Percentiles rank a stretch among this genome's conserved stretches.
Conservation (phyloP, 1,284 basidiomycete species). For the Leccinum griseonigrum region DNA sequence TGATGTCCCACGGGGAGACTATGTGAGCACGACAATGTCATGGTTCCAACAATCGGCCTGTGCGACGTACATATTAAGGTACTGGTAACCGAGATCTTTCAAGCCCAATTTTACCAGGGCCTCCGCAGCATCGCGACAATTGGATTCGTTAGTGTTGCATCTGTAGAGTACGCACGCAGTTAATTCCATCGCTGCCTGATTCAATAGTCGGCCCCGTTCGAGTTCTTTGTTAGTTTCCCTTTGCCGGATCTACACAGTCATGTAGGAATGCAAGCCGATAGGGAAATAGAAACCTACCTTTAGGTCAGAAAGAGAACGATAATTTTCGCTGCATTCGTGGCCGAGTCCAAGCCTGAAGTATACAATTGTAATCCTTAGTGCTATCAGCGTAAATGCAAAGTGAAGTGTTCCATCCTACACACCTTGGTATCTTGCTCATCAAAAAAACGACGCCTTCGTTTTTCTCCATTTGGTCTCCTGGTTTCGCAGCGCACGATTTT, state of each 20-base stretch:
- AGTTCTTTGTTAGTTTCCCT: slow-evolving; percentile 81
- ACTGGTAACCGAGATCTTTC: no score
- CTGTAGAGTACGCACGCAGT: no score
- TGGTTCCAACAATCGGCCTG: no score
- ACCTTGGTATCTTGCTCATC: slow-evolving; percentile 69
- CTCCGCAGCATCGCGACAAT: no score
- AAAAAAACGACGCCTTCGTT: slow-evolving; percentile 46
- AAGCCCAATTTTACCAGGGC: no score
- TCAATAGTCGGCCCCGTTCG: slow-evolving; percentile 89
- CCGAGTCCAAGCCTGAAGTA: slow-evolving; percentile 67
- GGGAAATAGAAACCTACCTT: slow-evolving; percentile 40
- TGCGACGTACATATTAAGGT: no score
- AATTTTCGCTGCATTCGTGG: slow-evolving; percentile 79
- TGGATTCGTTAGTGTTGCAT: no score
- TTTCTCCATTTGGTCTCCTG: slow-evolving; percentile 54
- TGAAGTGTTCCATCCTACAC: slow-evolving; percentile 4
- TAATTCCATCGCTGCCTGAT: slow-evolving; percentile 24
- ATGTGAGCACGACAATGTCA: no score
- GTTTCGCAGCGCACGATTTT: slow-evolving; percentile 57
- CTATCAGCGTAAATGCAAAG: slow-evolving; percentile 9
- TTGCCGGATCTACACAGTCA: slow-evolving; percentile 61
- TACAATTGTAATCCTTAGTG: slow-evolving; percentile 67
- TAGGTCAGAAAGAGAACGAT: slow-evolving; percentile 86
- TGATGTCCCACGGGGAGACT: no score
- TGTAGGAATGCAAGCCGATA: not conserved